These are phyloP conservation scores for Piloderma croceum DNA, from an alignment of 768 basidiomycete species.

Conservation along the genomic window DNA sequence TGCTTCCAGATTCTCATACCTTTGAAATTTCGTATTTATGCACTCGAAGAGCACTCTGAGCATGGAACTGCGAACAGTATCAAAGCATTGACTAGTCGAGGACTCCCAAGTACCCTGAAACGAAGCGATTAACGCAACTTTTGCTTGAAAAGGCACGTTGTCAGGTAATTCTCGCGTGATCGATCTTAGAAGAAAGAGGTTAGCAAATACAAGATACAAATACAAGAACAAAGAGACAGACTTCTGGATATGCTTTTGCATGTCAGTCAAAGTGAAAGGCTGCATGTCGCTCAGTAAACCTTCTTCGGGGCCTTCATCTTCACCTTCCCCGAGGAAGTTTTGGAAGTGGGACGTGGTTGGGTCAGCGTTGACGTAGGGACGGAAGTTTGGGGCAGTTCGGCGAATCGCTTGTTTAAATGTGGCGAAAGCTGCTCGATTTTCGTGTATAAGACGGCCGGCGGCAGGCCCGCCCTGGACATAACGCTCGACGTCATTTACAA, in stretches of 20 bases:
- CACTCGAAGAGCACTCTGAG: slow-evolving; percentile 26
- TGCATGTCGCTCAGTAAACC: neutral
- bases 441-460: slow-evolving; percentile 24
- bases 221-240: slow-evolving; percentile 11
- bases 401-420: slow-evolving; percentile 28
- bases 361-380: slow-evolving; percentile 14
- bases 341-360: neutral
- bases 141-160: slow-evolving; percentile 34
- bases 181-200: slow-evolving; percentile 21
- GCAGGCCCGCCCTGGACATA: slow-evolving; percentile 25
- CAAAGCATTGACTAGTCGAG: slow-evolving; percentile 19
- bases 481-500: slow-evolving; percentile 25
- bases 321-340: neutral
- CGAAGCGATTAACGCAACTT: slow-evolving; percentile 26
- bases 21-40: slow-evolving; percentile 33
- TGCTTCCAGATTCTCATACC: slow-evolving; percentile 31
- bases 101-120: slow-evolving; percentile 29
- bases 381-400: slow-evolving; percentile 32
- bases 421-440: slow-evolving; percentile 22
- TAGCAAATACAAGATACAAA: neutral
- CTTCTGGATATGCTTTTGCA: slow-evolving; percentile 29
- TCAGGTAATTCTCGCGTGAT: slow-evolving; percentile 34
- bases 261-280: slow-evolving; percentile 25
- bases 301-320: neutral
- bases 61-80: slow-evolving; percentile 19